phyloP scores from a whole-genome alignment of 441 rosid species.

The Adansonia madagascariensis region DNA sequence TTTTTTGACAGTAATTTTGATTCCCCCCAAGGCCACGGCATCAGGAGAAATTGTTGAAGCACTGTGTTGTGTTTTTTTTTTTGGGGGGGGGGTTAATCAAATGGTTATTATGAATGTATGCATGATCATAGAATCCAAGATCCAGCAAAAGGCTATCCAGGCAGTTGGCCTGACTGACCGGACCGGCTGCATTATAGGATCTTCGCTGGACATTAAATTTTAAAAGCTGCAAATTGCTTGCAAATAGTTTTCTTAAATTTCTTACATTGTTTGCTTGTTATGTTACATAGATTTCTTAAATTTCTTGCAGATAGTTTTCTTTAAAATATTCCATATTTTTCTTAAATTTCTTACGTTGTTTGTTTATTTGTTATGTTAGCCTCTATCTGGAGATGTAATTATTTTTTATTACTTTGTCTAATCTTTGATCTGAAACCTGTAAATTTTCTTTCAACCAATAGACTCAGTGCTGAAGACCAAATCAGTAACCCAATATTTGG shows the following conservation, averaged over 20 bases:
- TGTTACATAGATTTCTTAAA: too few species aligned
- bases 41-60: neutral
- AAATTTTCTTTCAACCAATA: neutral
- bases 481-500: neutral
- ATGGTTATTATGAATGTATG: neutral
- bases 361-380: neutral
- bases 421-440: constrained; percentile 17
- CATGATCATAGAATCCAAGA: neutral
- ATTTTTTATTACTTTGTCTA: neutral
- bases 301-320: too few species aligned
- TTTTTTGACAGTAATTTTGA: neutral
- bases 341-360: too few species aligned
- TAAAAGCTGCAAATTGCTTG: neutral
- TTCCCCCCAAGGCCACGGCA: neutral
- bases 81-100: neutral
- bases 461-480: too few species aligned
- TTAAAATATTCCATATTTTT: too few species aligned
- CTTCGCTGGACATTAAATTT: constrained; percentile 18
- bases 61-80: neutral
- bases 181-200: constrained; percentile 23
- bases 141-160: neutral
- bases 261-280: neutral
- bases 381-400: neutral
- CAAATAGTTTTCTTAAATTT: neutral
- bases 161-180: neutral